Conservation (phyloP, 495 filamentous ascomycete genomes). For the Apodospora peruviana region DNA sequence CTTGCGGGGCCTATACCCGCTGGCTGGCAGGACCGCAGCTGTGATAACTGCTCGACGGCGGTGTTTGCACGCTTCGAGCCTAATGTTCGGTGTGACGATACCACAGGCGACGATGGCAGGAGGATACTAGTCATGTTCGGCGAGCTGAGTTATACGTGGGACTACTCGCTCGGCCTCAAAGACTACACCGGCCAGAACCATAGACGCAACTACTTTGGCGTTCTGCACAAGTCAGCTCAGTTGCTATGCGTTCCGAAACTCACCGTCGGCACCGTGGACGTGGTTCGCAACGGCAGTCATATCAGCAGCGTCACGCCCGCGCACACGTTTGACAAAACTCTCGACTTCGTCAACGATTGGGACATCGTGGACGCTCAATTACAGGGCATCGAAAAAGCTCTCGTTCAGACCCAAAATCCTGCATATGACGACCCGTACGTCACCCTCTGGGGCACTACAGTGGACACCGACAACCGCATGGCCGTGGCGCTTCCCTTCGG, state of each 20-base stretch:
- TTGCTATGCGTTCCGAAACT: conserved; percentile 5
- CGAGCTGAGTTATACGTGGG: neutral
- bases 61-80: neutral
- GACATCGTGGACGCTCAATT: neutral
- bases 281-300: conserved; percentile 3
- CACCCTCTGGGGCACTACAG: neutral
- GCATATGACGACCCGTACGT: neutral
- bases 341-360: conserved; percentile 4
- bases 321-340: neutral
- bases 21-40: too few relatives aligned
- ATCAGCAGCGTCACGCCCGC: neutral
- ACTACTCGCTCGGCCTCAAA: neutral
- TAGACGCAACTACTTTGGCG: neutral
- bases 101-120: neutral
- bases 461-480: neutral
- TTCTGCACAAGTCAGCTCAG: conserved; percentile 2
- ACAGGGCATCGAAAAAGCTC: too few relatives aligned
- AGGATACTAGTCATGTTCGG: conserved; percentile 4
- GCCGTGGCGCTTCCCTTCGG: neutral
- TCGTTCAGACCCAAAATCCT: neutral
- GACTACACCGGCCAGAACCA: neutral
- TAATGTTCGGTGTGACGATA: neutral
- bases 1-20: neutral
- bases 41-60: neutral
- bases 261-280: conserved; percentile 2